Base-by-base conservation (phyloP, 2,329 filamentous ascomycete species). In the Nothomitra cinnamomea region DNA sequence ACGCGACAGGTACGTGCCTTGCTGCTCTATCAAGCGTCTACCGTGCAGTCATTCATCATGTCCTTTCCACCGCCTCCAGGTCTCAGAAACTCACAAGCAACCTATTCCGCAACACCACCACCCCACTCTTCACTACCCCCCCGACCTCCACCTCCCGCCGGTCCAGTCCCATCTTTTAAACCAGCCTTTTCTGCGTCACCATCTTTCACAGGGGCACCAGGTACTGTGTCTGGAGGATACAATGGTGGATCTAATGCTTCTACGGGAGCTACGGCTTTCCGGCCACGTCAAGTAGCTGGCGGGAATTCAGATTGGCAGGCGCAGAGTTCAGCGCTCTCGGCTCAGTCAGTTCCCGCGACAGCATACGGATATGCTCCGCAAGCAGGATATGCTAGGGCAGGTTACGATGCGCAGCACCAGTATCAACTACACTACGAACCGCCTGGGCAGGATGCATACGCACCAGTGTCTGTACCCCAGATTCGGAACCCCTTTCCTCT, bases 11-110 rank as follows among this genome's bases (percentile, higher is more conserved):
- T 60, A 60, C 57, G 59, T 59, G 41, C 51, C 32, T 55, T 59
- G 59, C 56, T 57, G 52, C 56, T 61, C 60, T 57, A 56, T 61
- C 57, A 61, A 56, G 56, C 61, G 56, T 62, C 58, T 59, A 51
- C 64, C 64, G 68, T 64, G 62, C 64, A 62, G 60, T 66, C 67
- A 62, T 72, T 73, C 72, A 74, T 73, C 72, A 90, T 90, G 86
- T 83, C 85, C 70, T 87, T 87, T 77, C 83, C 85, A 70, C 83
- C 82, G 66, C 83, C 84, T 83, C 83, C 86, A 87, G 85, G 85
- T 76, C 71, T 78, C 57, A 69, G 66, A 58, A 58, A 65, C 61
- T 61, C 67, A 66, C 73, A 67, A 63, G 64, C 66, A 63, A 64
- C 62, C 67, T 70, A 62, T 59, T 66, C 56, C 58, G 67, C 60